Conservation (phyloP, 768 basidiomycete species). For the Termitomyces titanicus region DNA sequence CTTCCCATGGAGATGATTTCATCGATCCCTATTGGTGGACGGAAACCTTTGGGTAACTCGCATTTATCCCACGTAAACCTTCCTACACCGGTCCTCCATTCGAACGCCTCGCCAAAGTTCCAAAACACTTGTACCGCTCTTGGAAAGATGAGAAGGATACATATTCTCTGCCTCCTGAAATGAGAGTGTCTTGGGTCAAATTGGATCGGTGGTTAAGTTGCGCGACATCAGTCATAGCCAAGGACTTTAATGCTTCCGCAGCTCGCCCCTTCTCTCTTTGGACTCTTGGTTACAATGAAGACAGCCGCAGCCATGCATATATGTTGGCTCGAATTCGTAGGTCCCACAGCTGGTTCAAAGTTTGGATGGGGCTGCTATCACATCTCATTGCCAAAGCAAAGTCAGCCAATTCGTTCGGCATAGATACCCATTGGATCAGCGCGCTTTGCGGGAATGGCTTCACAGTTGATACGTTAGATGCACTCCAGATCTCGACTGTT, state of each 20-base stretch:
- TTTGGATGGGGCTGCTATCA: conserved; percentile 12
- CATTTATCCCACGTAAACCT: neutral
- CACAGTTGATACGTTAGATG: neutral
- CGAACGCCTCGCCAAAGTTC: neutral
- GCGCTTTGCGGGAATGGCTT: neutral
- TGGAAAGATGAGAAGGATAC: neutral
- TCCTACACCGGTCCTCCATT: neutral
- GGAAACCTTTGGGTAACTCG: neutral
- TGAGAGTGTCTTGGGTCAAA: neutral
- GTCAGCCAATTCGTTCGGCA: neutral
- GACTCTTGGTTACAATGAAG: neutral
- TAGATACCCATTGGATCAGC: neutral
- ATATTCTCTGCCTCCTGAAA: neutral
- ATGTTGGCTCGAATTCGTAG: neutral
- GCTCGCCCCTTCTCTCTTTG: conserved; percentile 3
- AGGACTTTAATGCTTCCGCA: neutral
- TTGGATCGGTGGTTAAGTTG: neutral
- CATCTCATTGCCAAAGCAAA: conserved; percentile 1
- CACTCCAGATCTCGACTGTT: neutral
- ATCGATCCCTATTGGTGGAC: conserved; percentile 2
- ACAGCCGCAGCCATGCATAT: neutral
- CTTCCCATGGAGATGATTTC: neutral
- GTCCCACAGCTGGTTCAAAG: conserved; percentile 6
- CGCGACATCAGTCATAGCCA: neutral
- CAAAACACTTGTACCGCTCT: neutral